Base-by-base conservation (phyloP, 31 red algal species). In the Asparagopsis taxiformis region DNA sequence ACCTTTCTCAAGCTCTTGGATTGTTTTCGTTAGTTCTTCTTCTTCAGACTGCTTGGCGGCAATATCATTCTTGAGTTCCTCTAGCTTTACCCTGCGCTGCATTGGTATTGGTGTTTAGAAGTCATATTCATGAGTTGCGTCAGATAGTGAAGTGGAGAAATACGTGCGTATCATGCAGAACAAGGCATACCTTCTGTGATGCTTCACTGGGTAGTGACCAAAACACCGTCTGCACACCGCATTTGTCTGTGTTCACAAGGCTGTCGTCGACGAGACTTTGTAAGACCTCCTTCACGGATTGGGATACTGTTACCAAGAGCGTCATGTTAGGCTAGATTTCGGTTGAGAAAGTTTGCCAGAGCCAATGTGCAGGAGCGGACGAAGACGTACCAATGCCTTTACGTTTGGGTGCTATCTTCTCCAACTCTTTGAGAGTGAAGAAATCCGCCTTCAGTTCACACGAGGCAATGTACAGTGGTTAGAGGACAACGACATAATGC, bases 391-490 rank as follows among this genome's bases (percentile, higher is more conserved):
- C 68, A 48, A 97, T 97, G 41, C 93, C 93, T 49, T 97, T 97
- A 19, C 70, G 53, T 41, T 97, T 97, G 37, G 87, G 80, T 6
- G 93, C 93, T 31, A 97, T 72, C 56, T 97, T 97, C 59, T 97
- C 93, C 54, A 97, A 74, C 63, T 97, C 93, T 55, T 91, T 97
- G 0, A 97, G 74, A 9, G 93, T 97, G 67, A 91, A 96, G 44
- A 91, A 91, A 32, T 90, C 82, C 22, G 75, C 71, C 46, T 77
- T 13, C 52, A 34, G 0, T 16, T 33, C 32, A 21, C 6, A 59
- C 6, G 55, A 65, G 3, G 1, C 4, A 20, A 7, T 28, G 13
- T 31, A 35, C 1, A 19, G 23, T 2, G 22, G 37, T 8, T 22
- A 74, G 4, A 1, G 3, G 7, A 10, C 55, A 11, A 10, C 55